Evolutionary conservation across 805 yeast genomes (phyloP).

Genomic region (Martiniozyma abietophila): DNA sequence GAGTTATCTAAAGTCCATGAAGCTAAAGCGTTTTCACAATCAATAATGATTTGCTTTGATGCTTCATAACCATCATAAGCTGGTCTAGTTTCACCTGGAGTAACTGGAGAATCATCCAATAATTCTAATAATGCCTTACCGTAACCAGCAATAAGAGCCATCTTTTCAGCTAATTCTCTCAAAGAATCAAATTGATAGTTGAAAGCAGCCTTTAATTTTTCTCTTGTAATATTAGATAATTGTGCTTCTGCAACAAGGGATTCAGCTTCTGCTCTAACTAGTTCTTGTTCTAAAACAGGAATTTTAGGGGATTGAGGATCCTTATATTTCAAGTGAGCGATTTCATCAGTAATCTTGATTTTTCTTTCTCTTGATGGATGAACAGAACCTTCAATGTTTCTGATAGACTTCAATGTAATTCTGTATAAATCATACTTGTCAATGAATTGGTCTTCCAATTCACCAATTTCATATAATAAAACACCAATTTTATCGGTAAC

Average conservation of each 20-base stretch:
- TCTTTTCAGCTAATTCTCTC: constrained; percentile 92
- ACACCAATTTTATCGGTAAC: constrained; percentile 97
- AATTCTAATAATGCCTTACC: constrained; percentile 96
- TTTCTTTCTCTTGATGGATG: constrained; percentile 98
- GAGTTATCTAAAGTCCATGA: constrained; percentile 96
- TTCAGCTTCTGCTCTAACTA: constrained; percentile 98
- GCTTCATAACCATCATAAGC: constrained; percentile 98
- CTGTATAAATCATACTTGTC: constrained; percentile 98
- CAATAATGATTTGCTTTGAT: constrained; percentile 93
- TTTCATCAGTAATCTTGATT: constrained; percentile 94
- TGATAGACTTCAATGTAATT: constrained; percentile 84
- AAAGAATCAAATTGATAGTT: constrained; percentile 93
- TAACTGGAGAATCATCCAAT: constrained; percentile 92
- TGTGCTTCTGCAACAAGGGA: constrained; percentile 98
- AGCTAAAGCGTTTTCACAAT: constrained; percentile 91
- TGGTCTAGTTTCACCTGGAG: constrained; percentile 98
- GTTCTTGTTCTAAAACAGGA: constrained; percentile 92
- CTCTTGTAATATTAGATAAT: constrained; percentile 95
- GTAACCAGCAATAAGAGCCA: constrained; percentile 96
- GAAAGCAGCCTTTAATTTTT: constrained; percentile 94
- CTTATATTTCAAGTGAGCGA: constrained; percentile 95
- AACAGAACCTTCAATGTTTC: constrained; percentile 95
- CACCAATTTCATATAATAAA: constrained; percentile 90
- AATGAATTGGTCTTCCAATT: constrained; percentile 95
- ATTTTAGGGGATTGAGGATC: constrained; percentile 97